Base-by-base conservation (phyloP, 257 asterid species). In the Nicotiana benthamiana region DNA sequence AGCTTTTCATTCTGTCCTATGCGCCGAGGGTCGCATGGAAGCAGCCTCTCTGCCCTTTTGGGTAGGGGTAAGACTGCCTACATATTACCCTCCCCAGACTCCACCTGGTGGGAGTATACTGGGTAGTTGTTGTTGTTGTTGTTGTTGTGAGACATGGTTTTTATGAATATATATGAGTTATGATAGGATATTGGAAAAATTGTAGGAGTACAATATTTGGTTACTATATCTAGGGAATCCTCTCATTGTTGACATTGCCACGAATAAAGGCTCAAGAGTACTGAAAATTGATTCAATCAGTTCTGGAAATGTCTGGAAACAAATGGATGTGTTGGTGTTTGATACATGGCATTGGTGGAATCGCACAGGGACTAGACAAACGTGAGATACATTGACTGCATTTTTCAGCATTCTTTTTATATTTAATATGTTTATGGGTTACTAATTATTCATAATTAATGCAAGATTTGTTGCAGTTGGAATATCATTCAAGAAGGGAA, bases 321-420 rank as follows among this genome's bases (percentile, higher is more conserved):
- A 80, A 32, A 77, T 52, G 48, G 81, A 87, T 57, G 62, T 86
- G 11, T 75, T 89, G 81, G 66, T 89, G 48, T 89, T 89, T 77
- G 80, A 86, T 75, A 75, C 92, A 9, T 87, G 90, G 90, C 92
- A 89, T 60, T 89, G 90, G 96, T 91, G 96, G 96, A 86, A 86
- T 80, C 90, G 88, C 80, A 22, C 48, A 1, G 94, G 92, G 26
- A 81, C 48, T 9, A 40, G 83, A 84, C 96, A 91, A 81, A 92
- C 91, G 94, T 91, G 77, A 51, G 83, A 27, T 34, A 60, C 36
- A 34, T 17, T 30, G 22, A 9, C 24, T 57, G 16, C 1, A 11
- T 40, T 4, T 79, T 34, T 40, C 43, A 17, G 20, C 4, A 1
- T 67, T 36, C 17, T 43, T 6, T 40, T 43, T 4, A 3, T 40